Evolutionary conservation across 495 filamentous ascomycete genomes (phyloP), one percentile per base, ranked within the genome.

Genomic region (Aspergillus sclerotioniger): DNA sequence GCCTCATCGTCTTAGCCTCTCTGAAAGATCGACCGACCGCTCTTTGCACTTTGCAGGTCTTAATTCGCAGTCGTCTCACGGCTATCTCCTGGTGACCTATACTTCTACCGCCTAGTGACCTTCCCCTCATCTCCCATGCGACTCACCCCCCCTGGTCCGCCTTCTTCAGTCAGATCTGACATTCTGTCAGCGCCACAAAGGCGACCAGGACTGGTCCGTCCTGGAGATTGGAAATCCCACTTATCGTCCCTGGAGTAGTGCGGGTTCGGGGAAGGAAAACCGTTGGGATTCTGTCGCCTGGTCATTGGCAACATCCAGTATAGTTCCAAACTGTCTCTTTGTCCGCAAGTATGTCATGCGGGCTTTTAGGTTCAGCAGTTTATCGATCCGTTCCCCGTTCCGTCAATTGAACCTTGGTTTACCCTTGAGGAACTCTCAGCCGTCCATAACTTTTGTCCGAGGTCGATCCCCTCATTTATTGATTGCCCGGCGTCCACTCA

Each of bases 331-430:
- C 45, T 58, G 21, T 58, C 58, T 35, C 43, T 54, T 57, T 53
- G 57, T 56, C 60, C 60, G 48, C 59, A 60, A 56, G 69, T 56
- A 71, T 71, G 67, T 74, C 70, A 74, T 74, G 70, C 63, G 71
- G 62, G 52, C 67, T 32, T 67, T 73, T 70, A 72, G 61, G 70
- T 73, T 76, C 67, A 70, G 70, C 68, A 70, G 66, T 72, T 65
- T 64, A 61, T 71, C 66, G 68, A 73, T 70, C 70, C 71, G 68
- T 61, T 72, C 61, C 67, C 62, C 57, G 60, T n/a, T 67, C 61
- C 62, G 53, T 65, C 61, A 63, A 66, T 62, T 43, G 50, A 51
- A 55, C 53, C 58, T 55, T 62, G 51, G 55, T 45, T 51, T 48
- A 28, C 48, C 56, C 54, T 33, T 44, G 35, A 32, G 37, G 16